Evolutionary conservation across 179 eudicot genomes (phyloP), one percentile per base, ranked within the genome.

Genomic region (Corrigiola litoralis): DNA sequence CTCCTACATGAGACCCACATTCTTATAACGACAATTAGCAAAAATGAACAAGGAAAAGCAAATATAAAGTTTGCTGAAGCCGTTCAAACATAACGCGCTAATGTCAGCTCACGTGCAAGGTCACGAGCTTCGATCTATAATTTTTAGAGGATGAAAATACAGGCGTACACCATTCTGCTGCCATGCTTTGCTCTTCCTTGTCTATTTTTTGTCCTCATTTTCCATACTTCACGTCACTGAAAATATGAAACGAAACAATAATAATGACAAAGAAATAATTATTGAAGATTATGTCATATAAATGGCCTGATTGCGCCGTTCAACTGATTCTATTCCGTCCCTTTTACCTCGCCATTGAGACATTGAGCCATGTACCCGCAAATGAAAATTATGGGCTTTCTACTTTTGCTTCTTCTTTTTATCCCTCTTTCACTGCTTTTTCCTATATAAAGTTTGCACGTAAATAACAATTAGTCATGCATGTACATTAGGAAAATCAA

Each of bases 61-160:
- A 56, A 6, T 38, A 16, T 0, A 18, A 34, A 18, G 36, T 24
- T 11, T 9, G 16, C 28, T 20, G 6, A 38, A 56, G 23, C 16
- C 42, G 61, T 36, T 36, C 61, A 56, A 33, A 56, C 23, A 42
- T 56, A 56, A 34, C 42, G 44, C 42, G 28, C 28, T 56, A 55
- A 17, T 32, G 6, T 20, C 60, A 55, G 4, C 17, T 56, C 61
- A 56, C 61, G 61, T 56, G 61, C 44, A 6, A 17, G 7, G 23
- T 56, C 61, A 56, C 44, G 45, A 18, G 61, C 24, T 40, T 34
- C 7, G 16, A 10, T 33, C 42, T 12, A 0, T 13, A 20, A 10
- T 28, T 27, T 10, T 18, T 46, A 2, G n/a, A n/a, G n/a, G n/a
- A n/a, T n/a, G n/a, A n/a, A n/a, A n/a, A n/a, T n/a, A n/a, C n/a